These are phyloP conservation scores for Chamaenerion angustifolium DNA, from an alignment of 345 rosid genomes.

Conservation along the genomic window DNA sequence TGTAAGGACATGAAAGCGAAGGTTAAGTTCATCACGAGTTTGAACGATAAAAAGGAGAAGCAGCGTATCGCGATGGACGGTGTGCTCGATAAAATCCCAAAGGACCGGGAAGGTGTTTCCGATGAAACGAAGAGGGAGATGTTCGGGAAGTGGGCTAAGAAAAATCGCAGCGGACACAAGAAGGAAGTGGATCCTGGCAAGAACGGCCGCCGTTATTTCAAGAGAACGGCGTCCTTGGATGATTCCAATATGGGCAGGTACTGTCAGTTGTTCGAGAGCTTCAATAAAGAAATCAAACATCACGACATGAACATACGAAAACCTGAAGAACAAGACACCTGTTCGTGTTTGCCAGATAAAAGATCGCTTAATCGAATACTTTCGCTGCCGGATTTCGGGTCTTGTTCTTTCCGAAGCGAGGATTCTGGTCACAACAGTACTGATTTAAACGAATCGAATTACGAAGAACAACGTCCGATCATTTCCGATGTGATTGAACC, in stretches of 20 bases:
- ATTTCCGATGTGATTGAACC: not conserved
- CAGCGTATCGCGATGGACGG: slow-evolving; percentile 70
- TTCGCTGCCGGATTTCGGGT: slow-evolving; percentile 52
- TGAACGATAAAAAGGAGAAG: slow-evolving; percentile 42
- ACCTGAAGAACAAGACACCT: slow-evolving; percentile 16
- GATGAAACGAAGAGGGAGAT: slow-evolving; percentile 35
- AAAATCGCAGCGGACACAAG: slow-evolving; percentile 9
- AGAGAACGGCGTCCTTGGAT: slow-evolving; percentile 40
- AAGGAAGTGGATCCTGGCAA: too few species aligned
- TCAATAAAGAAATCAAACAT: slow-evolving; percentile 33
- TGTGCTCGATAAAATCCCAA: slow-evolving; percentile 66
- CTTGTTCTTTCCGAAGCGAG: slow-evolving; percentile 11
- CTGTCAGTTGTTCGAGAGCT: slow-evolving; percentile 47
- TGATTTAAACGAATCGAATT: not conserved
- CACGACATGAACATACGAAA: slow-evolving; percentile 14
- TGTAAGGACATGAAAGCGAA: slow-evolving; percentile 60
- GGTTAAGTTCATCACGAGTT: slow-evolving; percentile 39
- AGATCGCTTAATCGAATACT: slow-evolving; percentile 32
- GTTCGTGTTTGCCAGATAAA: slow-evolving; percentile 5
- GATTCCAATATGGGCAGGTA: slow-evolving; percentile 46
- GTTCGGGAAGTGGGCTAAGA: slow-evolving; percentile 20
- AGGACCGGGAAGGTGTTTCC: slow-evolving; percentile 25
- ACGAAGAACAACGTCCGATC: slow-evolving; percentile 7
- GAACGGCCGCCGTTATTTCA: slow-evolving; percentile 4
- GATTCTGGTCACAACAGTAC: slow-evolving; percentile 1